Base-by-base conservation (phyloP, 2,329 filamentous ascomycete species). In the Endocalyx cinctus region DNA sequence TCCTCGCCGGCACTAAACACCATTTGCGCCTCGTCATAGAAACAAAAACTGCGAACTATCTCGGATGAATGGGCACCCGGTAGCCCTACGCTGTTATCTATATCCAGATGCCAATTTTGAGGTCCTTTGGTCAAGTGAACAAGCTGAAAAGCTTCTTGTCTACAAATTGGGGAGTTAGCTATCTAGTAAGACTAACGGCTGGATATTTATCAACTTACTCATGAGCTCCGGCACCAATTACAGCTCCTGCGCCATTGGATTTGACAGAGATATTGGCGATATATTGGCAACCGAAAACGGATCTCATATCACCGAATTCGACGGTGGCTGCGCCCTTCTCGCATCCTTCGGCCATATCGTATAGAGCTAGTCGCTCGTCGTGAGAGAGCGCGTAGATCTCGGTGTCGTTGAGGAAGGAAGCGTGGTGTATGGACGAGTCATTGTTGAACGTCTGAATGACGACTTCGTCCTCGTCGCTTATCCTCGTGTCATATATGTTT, bases 391-490 rank as follows among this genome's bases (percentile, higher is more conserved):
- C 83, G 43, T 79, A 87, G 19, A 88, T 73, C 50, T 83, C 74
- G 5, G 71, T 72, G 12, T 66, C 59, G 35, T 67, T 76, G 34
- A 90, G 64, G 61, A 88, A 89, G 5, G 79, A 82, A 11, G 84
- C 79, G 45, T 77, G 82, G 56, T 87, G 84, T 43, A 90, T 75
- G 0, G 84, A 86, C 20, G 80, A 77, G 23, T 76, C 72, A 52
- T 86, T 83, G 58, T 90, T 90, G 55, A 89, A 79, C 10, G 87
- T 84, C 59, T 87, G 83, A 38, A 84, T 67, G 14, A 88, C 66
- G 1, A 85, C 79, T 29, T 90, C 85, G 52, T 90, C 85, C 59
- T 90, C 85, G 46, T 86, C 82, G 13, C 68, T 60, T 37, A 85
- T 71, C 29, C 71, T 69, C 13, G 77, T 82, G 61, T 92, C 81